Base-by-base conservation (phyloP, 2,329 filamentous ascomycete species). In the Epichloe brachyelytri region DNA sequence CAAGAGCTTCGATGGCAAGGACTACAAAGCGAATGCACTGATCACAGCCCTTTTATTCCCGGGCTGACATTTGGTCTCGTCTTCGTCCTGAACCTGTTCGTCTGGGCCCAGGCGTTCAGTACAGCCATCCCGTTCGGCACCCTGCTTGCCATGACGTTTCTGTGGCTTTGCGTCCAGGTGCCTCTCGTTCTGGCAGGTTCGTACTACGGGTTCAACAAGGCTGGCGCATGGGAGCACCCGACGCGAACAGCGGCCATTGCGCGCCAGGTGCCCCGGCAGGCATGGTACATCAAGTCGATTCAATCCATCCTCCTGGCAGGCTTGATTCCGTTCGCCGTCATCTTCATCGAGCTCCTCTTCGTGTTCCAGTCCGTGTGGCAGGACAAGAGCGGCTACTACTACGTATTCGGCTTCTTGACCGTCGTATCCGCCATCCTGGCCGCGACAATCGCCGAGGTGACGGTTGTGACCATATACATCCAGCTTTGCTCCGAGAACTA, bases 381-480 rank as follows among this genome's bases (percentile, higher is more conserved):
- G 65, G 88, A 94, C 68, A 94, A 94, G 72, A 88, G 82, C 61
- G 87, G 86, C 6, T 94, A 90, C 67, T 95, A 95, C 68, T 95
- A 95, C 66, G 83, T 94, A 20, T 95, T 93, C 63, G 88, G 88
- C 11, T 95, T 91, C 70, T 68, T 93, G 56, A 82, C 83, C 7
- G 80, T 88, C 15, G 84, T 93, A 10, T 82, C 76, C 22, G 70
- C 79, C 11, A 85, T 93, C 52, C 69, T 93, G 8, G 74, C 88
- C 33, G 67, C 93, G 41, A 88, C 86, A 0, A 80, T 95, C 33
- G 80, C 87, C 58, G 86, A 93, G 69, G 86, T 90, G 48, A 90
- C 86, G 1, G 79, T 95, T 20, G 87, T 94, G 53, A 82, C 83
- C 2, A 85, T 88, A 15, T 94, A 95, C 66, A 78, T 86, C 46